Evolutionary conservation across 2,329 filamentous ascomycete species (phyloP), one percentile per base, ranked within the genome.

Genomic region (Botrytis deweyae): DNA sequence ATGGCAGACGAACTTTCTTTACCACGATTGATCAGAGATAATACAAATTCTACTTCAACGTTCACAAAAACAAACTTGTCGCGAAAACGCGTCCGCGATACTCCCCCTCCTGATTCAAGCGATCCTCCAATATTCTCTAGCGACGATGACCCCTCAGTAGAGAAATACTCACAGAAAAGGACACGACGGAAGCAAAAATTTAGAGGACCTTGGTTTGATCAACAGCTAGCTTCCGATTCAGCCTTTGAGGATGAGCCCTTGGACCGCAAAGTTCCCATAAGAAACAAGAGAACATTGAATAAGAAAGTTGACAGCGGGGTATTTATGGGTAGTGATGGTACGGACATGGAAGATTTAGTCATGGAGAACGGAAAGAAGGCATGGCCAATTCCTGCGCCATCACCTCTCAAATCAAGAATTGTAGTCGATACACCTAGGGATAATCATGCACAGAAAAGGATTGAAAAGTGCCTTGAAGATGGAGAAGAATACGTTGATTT

Each of bases 81-180:
- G 25, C 49, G 83, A 74, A 86, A 86, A 80, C 84, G 84, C 74
- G 79, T 80, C 49, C 81, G 82, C 75, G 77, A 76, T 68, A 75
- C 81, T 80, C 77, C 76, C 44, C 79, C 78, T 65, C 76, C 84
- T 55, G 83, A 87, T 76, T 93, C 90, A 33, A 93, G 91, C 79
- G 91, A 93, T 78, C 90, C 91, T 5, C 87, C 89, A 67, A 81
- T 93, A 40, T 93, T 93, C 81, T 93, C 90, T 6, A 91, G 89
- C 80, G 91, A 93, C 74, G 91, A 93, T 78, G 91, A 92, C 73
- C 89, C 89, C 4, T 87, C 88, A 1, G 81, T 90, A 66, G 90
- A 92, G 75, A 91, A 91, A 78, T 92, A 92, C 78, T 83, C 85
- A 38, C 83, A 87, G 66, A 84, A 86, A 40, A 29, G 52, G n/a